These are phyloP conservation scores for Chlamydomonas applanata DNA, from an alignment of 139 green algal genomes.

Conservation along the genomic window DNA sequence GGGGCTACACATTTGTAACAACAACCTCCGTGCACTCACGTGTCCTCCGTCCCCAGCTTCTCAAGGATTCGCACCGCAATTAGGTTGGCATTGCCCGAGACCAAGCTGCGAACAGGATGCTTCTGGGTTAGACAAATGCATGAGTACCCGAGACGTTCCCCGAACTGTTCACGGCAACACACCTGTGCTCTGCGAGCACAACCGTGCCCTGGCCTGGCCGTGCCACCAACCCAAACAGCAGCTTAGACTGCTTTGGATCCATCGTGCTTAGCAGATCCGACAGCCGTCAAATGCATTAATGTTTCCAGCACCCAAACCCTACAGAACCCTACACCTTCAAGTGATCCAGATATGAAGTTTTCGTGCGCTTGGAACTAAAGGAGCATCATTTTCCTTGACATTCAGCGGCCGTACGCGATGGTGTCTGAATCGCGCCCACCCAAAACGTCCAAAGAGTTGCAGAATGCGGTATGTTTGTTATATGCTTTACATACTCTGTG, in stretches of 20 bases:
- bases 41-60: constrained; percentile 65
- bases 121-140: too few relatives aligned
- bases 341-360: neutral
- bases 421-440: neutral
- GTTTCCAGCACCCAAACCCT: too few relatives aligned
- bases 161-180: neutral
- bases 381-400: neutral
- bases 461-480: constrained; percentile 8
- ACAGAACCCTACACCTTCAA: too few relatives aligned
- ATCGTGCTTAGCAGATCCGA: neutral
- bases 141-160: too few relatives aligned
- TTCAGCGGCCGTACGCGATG: neutral
- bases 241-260: constrained; percentile 10
- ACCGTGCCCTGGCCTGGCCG: constrained; percentile 44
- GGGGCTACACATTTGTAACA: too few relatives aligned
- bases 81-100: constrained; percentile 70
- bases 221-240: constrained; percentile 75
- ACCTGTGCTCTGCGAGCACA: constrained; percentile 80
- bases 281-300: too few relatives aligned
- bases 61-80: constrained; percentile 82
- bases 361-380: neutral
- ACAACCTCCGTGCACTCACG: constrained; percentile 28
- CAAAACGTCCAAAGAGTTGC: constrained; percentile 13
- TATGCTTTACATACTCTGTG: too few relatives aligned
- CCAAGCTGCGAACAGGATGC: constrained; percentile 32